Base-by-base conservation (phyloP, 2,329 filamentous ascomycete genomes). In the Lecanicillium sp. region DNA sequence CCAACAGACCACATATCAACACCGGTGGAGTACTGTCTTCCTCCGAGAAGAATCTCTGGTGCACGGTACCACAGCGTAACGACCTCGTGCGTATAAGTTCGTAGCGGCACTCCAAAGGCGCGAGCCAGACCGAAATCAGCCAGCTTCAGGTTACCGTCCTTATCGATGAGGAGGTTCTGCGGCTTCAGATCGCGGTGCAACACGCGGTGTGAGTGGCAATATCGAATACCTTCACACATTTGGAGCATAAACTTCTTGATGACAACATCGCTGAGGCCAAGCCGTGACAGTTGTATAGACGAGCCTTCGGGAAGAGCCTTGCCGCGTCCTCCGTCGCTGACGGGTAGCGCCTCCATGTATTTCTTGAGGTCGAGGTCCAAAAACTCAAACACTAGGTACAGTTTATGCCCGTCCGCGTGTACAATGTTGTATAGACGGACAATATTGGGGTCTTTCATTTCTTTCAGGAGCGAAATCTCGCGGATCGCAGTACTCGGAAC, bases 1-100 rank as follows among this genome's bases (percentile, higher is more conserved):
- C 88, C 88, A 35, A 89, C 81, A 22, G 85, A 92, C 88, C 88
- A 95, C 85, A 95, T 95, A 56, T 95, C 88, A 30, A 95, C 87
- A 41, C 88, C 88, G 12, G 88, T 95, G 12, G 85, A 92, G 66
- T 95, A 95, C 60, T 94, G 87, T 37, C 88, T 80, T 41, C 88
- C 87, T 56, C 88, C 88, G 2, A 95, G 78, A 15, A 95, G 73
- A 62, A 95, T 94, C 60, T 95, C 88, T 1, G 88, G 88, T 8
- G 87, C 76, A 45, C 89, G 83, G 60, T 95, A 95, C 88, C 88
- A 95, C 42, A 95, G 72, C 2, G 88, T 95, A 43, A 95, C 88
- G 44, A 95, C 87, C 73, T 95, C 88, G 63, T 95, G 88, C 35
- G 89, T 94, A 62, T 94, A 95, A 37, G 88, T 95, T 52, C 88